Evolutionary conservation across 441 rosid genomes (phyloP).

Genomic region (Adansonia gregorii): DNA sequence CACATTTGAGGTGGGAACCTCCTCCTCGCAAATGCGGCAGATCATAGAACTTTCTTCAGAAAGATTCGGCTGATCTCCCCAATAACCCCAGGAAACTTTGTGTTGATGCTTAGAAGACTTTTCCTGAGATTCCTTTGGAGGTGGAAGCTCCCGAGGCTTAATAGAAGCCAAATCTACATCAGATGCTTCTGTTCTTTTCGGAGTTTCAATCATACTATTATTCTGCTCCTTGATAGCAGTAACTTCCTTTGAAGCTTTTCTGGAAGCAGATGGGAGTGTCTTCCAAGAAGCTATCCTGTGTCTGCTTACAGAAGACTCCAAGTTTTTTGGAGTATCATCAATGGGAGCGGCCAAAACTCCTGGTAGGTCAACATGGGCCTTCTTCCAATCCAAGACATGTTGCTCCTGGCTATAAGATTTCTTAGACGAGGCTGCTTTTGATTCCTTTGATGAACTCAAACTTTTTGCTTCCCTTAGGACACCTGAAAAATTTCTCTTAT

Average conservation of each 20-base stretch:
- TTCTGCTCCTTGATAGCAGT: constrained; percentile 50
- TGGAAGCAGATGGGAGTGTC: constrained; percentile 77
- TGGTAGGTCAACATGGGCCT: constrained; percentile 48
- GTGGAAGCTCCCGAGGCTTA: constrained; percentile 52
- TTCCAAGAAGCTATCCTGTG: constrained; percentile 90
- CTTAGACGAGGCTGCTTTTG: constrained; percentile 58
- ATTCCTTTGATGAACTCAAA: constrained; percentile 59
- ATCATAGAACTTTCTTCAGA: constrained; percentile 84
- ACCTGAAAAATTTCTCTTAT: constrained; percentile 58
- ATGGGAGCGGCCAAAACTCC: constrained; percentile 45
- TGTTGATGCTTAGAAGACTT: constrained; percentile 74
- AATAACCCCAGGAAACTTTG: constrained; percentile 88
- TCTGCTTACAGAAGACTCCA: constrained; percentile 69
- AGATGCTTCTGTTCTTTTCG: constrained; percentile 47
- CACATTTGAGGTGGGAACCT: constrained; percentile 80
- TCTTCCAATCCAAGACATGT: constrained; percentile 70
- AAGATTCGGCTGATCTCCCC: constrained; percentile 76
- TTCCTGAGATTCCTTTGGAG: constrained; percentile 67
- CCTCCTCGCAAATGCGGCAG: constrained; percentile 98
- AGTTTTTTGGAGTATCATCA: constrained; percentile 50
- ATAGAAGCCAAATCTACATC: constrained; percentile 48
- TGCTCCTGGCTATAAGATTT: constrained; percentile 97
- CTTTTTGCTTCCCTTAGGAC: constrained; percentile 61
- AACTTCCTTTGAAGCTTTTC: constrained; percentile 60
- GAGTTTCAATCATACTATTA: constrained; percentile 57